Evolutionary conservation across 73 alveolate genomes (phyloP).

Genomic region (Paramecium sexaurelia): DNA sequence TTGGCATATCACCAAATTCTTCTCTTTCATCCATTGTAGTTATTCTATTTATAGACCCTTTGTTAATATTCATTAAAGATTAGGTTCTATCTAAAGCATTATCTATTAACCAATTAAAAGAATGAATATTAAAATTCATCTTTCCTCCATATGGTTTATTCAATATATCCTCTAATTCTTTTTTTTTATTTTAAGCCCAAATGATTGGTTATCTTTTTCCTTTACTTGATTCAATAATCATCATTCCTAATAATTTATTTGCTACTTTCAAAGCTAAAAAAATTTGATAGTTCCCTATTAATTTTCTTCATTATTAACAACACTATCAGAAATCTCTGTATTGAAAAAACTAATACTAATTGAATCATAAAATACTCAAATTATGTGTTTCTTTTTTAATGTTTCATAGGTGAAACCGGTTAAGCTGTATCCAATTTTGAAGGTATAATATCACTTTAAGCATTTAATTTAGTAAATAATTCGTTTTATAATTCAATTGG

Average conservation of each 20-base stretch:
- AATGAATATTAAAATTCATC: constrained; percentile 6
- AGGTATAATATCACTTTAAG: neutral
- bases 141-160: constrained; percentile 56
- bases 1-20: neutral
- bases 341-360: neutral
- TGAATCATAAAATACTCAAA: neutral
- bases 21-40: neutral
- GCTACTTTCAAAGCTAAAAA: constrained; percentile 44
- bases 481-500: neutral
- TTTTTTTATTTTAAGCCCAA: constrained; percentile 18
- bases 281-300: constrained; percentile 42
- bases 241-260: constrained; percentile 41
- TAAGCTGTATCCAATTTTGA: neutral
- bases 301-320: neutral
- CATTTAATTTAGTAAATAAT: neutral
- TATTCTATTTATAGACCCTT: neutral
- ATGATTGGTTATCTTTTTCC: constrained; percentile 42
- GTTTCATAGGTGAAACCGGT: neutral
- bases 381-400: neutral
- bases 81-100: neutral
- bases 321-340: constrained; percentile 29
- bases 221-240: constrained; percentile 41
- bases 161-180: constrained; percentile 31
- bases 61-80: neutral
- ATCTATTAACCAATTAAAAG: constrained; percentile 53